These are phyloP conservation scores for Neofusicoccum ribis DNA, from an alignment of 2,329 filamentous ascomycete species.

Conservation along the genomic window DNA sequence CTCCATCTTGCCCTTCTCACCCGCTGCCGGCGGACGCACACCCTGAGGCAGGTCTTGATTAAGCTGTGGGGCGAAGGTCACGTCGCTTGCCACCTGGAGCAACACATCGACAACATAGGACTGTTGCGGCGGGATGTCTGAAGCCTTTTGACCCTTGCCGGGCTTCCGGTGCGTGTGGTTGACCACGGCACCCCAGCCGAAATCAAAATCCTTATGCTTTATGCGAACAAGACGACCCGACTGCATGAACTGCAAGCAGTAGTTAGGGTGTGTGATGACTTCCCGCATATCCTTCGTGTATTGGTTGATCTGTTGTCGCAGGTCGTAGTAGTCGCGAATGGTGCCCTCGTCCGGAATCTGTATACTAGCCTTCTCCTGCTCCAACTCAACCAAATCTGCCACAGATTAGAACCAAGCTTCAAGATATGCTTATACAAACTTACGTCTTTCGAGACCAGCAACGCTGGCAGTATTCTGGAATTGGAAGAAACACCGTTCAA, in stretches of 20 bases:
- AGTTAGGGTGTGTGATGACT: conserved; percentile 88
- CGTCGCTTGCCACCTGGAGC: conserved; percentile 60
- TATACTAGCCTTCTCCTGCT: conserved; percentile 71
- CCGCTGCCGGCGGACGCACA: conserved; percentile 60
- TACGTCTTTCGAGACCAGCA: conserved; percentile 72
- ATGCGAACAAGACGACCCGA: conserved; percentile 85
- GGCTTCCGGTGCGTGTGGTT: conserved; percentile 68
- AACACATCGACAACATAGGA: conserved; percentile 82
- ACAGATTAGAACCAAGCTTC: conserved; percentile 8
- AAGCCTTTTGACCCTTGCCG: conserved; percentile 64
- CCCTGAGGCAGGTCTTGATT: conserved; percentile 66
- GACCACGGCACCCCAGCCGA: conserved; percentile 91
- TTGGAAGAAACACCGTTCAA: conserved; percentile 97
- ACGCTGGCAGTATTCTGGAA: conserved; percentile 95
- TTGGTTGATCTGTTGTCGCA: conserved; percentile 78
- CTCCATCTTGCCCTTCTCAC: conserved; percentile 71
- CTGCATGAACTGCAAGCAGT: conserved; percentile 82
- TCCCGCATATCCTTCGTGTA: conserved; percentile 88
- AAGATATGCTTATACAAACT: conserved; percentile 18
- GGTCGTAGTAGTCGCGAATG: conserved; percentile 91
- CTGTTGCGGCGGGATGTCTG: conserved; percentile 72
- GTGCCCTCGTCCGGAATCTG: conserved; percentile 81
- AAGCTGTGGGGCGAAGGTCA: conserved; percentile 57
- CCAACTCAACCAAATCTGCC: conserved; percentile 72
- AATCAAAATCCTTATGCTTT: conserved; percentile 77